A percentile compares a stretch with the other conserved stretches of the same genome.
These are phyloP conservation scores for Ophiocordyceps unilateralis DNA, from an alignment of 2,329 filamentous ascomycete species.

Conservation along the genomic window DNA sequence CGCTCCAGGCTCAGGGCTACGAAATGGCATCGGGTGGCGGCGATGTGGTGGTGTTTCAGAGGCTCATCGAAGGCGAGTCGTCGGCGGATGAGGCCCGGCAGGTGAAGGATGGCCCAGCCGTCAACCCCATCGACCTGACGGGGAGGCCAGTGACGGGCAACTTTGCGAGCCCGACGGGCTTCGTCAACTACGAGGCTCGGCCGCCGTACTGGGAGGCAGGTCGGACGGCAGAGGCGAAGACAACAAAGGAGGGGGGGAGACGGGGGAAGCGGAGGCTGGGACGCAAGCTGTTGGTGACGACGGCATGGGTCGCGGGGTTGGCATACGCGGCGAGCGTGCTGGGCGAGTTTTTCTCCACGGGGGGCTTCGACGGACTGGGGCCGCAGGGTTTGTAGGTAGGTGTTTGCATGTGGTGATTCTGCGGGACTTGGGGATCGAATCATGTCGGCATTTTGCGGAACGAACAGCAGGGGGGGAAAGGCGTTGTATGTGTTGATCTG, in stretches of 20 bases:
- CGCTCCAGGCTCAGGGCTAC: conserved; percentile 43
- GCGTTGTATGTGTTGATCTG: too few species aligned
- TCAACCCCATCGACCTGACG: conserved; percentile 45
- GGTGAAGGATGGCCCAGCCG: conserved; percentile 3
- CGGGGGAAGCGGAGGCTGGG: conserved; percentile 12
- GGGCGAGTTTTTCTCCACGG: conserved; percentile 37
- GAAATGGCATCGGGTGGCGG: conserved; percentile 47
- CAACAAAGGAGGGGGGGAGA: conserved; percentile 19
- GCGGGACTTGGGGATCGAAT: neutral
- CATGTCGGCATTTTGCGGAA: neutral
- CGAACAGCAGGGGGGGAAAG: too few species aligned
- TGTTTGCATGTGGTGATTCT: too few species aligned
- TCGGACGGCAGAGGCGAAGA: conserved; percentile 6
- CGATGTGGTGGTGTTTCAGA: conserved; percentile 50
- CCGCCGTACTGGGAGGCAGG: too few species aligned
- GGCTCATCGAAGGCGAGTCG: conserved; percentile 21
- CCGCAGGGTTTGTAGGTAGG: conserved; percentile 16
- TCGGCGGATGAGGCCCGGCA: neutral
- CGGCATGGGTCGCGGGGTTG: conserved; percentile 34
- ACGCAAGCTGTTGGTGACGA: conserved; percentile 34
- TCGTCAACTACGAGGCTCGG: conserved; percentile 44
- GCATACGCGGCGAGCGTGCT: conserved; percentile 42
- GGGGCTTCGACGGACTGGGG: conserved; percentile 24
- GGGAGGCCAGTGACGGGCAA: conserved; percentile 31
- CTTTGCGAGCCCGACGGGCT: conserved; percentile 48